Conservation (phyloP, 768 basidiomycete genomes). For the Psilocybe cyanescens region DNA sequence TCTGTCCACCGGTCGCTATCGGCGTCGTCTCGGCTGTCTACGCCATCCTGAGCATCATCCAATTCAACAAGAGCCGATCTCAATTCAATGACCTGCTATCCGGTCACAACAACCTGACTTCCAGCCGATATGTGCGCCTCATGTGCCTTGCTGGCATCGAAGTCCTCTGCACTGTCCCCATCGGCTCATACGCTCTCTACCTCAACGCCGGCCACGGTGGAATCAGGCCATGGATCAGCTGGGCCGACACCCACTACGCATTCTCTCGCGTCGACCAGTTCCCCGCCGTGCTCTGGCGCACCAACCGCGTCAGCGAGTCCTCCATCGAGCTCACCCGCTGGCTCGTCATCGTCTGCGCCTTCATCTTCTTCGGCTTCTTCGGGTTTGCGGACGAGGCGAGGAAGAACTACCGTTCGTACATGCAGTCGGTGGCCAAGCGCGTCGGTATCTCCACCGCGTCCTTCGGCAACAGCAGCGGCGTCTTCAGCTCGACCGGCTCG, state of each 20-base stretch:
- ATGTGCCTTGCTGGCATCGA: conserved; percentile 57
- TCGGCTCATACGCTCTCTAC: conserved; percentile 42
- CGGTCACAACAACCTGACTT: conserved; percentile 43
- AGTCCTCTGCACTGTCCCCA: conserved; percentile 48
- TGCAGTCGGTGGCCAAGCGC: conserved; percentile 41
- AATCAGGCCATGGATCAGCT: conserved; percentile 49
- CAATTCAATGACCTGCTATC: conserved; percentile 48
- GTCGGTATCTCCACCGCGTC: conserved; percentile 33
- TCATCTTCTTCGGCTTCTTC: conserved; percentile 71
- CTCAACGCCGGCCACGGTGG: conserved; percentile 32
- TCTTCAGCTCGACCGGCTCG: conserved; percentile 31
- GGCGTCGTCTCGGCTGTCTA: conserved; percentile 43
- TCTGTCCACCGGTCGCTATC: conserved; percentile 43
- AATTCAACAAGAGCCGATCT: conserved; percentile 43
- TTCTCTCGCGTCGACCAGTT: conserved; percentile 48
- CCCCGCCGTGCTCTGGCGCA: conserved; percentile 48
- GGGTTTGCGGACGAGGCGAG: conserved; percentile 66
- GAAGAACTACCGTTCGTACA: conserved; percentile 49
- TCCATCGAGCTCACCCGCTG: conserved; percentile 52
- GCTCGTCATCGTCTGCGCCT: conserved; percentile 47
- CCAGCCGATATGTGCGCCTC: conserved; percentile 56
- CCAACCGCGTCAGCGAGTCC: conserved; percentile 19
- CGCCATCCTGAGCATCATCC: conserved; percentile 40
- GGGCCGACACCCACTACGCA: conserved; percentile 51
- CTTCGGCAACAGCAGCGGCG: conserved; percentile 23